Evolutionary conservation across 352 stramenopile species (phyloP).

Genomic region (Phytophthora pinifolia): DNA sequence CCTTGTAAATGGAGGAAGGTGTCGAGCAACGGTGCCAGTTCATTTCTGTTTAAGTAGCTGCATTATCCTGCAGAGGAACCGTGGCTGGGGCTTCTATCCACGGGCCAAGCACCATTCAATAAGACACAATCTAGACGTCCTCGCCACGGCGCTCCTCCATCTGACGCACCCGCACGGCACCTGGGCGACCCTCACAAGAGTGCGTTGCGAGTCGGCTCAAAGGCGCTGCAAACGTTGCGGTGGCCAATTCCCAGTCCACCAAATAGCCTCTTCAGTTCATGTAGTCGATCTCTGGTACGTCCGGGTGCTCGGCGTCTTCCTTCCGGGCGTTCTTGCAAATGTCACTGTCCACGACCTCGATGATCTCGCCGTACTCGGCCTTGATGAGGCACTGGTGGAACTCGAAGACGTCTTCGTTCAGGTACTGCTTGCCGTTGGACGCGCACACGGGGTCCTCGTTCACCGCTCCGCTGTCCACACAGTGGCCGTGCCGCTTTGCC

Average conservation of each 20-base stretch:
- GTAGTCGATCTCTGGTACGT: constrained; percentile 23
- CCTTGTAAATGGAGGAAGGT: no score
- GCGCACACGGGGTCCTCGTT: constrained; percentile 47
- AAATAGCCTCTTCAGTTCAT: constrained; percentile 10
- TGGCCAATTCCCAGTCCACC: background rate
- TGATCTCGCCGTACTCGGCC: constrained; percentile 26
- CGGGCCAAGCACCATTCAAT: constrained; percentile 1
- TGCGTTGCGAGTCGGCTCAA: constrained; percentile 8
- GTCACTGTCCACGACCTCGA: constrained; percentile 48
- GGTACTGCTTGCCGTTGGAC: constrained; percentile 54
- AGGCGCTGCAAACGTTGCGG: background rate
- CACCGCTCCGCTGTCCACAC: constrained; percentile 34
- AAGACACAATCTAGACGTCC: constrained; percentile 19
- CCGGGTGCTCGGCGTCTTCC: constrained; percentile 27
- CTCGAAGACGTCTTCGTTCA: constrained; percentile 52
- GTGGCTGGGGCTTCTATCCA: constrained; percentile 5
- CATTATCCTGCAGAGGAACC: constrained; percentile 24
- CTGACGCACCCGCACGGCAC: background rate
- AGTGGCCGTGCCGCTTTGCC: constrained; percentile 35
- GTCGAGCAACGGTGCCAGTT: constrained; percentile 1
- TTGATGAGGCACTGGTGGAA: constrained; percentile 55
- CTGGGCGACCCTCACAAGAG: background rate
- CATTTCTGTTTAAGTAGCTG: constrained; percentile 20
- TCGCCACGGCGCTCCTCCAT: background rate
- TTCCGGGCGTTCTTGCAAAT: constrained; percentile 36